Base-by-base conservation (phyloP, 2,329 filamentous ascomycete genomes). In the Fonsecaea monophora region DNA sequence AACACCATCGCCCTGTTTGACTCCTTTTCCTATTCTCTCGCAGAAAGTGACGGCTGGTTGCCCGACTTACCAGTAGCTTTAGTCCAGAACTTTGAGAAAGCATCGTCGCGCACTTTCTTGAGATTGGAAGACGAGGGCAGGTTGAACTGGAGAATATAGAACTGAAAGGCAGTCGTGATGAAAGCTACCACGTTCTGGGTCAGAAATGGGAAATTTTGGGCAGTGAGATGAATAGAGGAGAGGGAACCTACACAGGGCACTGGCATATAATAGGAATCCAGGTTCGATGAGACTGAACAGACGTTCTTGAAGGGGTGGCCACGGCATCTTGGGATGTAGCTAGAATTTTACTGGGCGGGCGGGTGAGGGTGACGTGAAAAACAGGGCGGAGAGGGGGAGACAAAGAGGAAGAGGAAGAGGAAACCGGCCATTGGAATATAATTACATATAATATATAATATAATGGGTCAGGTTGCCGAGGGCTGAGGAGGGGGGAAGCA, bases 1-100 rank as follows among this genome's bases (percentile, higher is more conserved):
- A 50, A 50, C 4, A 50, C 45, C 45, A 10, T 25, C 18, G 12
- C 45, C 45, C 2, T 25, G 7, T 50, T 50, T 10, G 12, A 6
- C 18, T 12, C 25, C 4, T 3, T 42, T 42, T 4, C 15, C 13
- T 4, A 42, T 50, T 21, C 42, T 15, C n/a, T 25, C 18, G n/a
- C 15, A 48, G n/a, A 48, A 9, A 2, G 18, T 50, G 15, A 50
- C 12, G 45, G 9, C 8, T 12, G 45, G 18, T 8, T 15, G 9
- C 8, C 3, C 18, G 55, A 37, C 74, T 71, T 61, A 80, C 78
- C 72, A 13, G 74, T 78, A 62, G 78, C 77, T 15, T 76, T 74
- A 48, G 80, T 71, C 79, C 79, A 81, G 70, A 80, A 81, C 18
- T 72, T 73, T 15, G 77, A 75, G 69, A 81, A 81, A 7, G 78